Base-by-base conservation (phyloP, 352 stramenopile genomes). In the Globisporangium parvum region DNA sequence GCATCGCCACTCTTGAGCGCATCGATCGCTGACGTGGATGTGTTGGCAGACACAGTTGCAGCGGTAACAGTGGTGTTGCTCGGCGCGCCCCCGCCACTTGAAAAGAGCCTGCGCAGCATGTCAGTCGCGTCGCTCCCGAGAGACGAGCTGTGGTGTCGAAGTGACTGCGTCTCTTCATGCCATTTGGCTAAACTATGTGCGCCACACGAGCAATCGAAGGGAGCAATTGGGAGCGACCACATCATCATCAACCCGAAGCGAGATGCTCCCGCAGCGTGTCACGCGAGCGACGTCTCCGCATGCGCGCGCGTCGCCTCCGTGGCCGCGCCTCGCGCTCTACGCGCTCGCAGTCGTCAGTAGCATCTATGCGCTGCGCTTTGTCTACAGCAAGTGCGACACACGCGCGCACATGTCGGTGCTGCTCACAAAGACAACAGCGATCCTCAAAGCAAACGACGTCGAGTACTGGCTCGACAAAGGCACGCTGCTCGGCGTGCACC, bases 381-480 rank as follows among this genome's bases (percentile, higher is more conserved):
- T 88, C 41, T 88, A 85, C 56, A 65, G 68, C 51, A 91, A 91
- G 60, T 91, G 80, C 59, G 80, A 91, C 67, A 91, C 80, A 15
- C 77, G 80, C 46, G 59, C 56, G 55, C 74, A 82, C 52, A 91
- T 91, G 80, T 68, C 74, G 33, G 65, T 65, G 64, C 54, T 91
- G 47, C 65, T 91, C 55, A 87, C 69, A 42, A 88, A 83, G 61
- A 87, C 80, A 23, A 77, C 77, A 14, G 62, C 41, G 2, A 81
- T 91, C 41, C 65, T 91, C 24, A 69, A 87, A 55, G 66, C 59
- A 51, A 72, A 90, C 65, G 64, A 77, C 37, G 49, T 92, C 63
- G 74, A 92, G 69, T 92, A 89, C 53, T 92, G 81, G 81, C 74
- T 92, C 21, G 81, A 92, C 71, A 89, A 88, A 60, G 79, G 81